These are phyloP conservation scores for Misopates orontium DNA, from an alignment of 257 asterid genomes.

Conservation along the genomic window DNA sequence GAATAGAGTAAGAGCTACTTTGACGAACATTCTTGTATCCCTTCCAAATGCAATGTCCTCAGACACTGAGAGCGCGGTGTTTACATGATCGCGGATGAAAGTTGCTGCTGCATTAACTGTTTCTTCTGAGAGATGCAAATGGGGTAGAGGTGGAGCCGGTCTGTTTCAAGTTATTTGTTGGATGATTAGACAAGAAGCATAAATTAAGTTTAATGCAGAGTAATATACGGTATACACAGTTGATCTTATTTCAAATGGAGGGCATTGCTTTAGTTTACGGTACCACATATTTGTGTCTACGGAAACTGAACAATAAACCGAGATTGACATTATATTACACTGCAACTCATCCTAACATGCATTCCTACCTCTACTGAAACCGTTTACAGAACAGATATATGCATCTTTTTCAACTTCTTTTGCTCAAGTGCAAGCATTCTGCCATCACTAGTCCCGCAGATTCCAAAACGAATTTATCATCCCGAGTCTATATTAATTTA, in stretches of 20 bases:
- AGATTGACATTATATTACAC: neutral
- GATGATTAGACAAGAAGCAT: neutral
- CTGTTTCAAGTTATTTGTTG: conserved; percentile 42
- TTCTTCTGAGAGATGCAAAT: conserved; percentile 72
- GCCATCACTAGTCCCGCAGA: too few relatives aligned
- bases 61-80: conserved; percentile 48
- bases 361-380: neutral
- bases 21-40: conserved; percentile 59
- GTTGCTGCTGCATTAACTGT: conserved; percentile 48
- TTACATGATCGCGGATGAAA: conserved; percentile 43
- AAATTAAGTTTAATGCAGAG: neutral
- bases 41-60: conserved; percentile 71
- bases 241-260: neutral
- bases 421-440: too few relatives aligned
- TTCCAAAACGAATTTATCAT: too few relatives aligned
- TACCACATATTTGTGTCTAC: too few relatives aligned
- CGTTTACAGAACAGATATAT: neutral
- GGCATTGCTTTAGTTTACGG: neutral
- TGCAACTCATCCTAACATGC: neutral
- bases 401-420: too few relatives aligned
- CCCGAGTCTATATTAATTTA: too few relatives aligned
- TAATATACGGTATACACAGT: neutral
- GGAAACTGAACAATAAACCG: neutral
- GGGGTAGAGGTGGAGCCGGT: conserved; percentile 86
- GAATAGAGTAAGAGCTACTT: conserved; percentile 48